These are phyloP conservation scores for Melampsora americana DNA, from an alignment of 1,284 basidiomycete species.

Conservation along the genomic window DNA sequence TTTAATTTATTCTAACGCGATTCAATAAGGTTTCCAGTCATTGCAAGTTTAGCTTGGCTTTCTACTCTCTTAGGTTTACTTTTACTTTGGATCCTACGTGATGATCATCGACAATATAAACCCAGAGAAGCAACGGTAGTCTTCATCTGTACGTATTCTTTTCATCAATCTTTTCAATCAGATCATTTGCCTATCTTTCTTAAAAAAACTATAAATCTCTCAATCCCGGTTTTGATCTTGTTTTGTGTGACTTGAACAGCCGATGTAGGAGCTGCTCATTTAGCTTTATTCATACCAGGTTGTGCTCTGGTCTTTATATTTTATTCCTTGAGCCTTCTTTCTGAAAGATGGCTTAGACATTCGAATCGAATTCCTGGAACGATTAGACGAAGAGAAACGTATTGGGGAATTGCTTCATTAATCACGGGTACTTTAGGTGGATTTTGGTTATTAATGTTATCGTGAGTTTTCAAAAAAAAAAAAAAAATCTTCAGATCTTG, in stretches of 20 bases:
- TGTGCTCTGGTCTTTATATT: background rate
- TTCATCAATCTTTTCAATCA: too few relatives aligned
- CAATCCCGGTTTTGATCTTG: too few relatives aligned
- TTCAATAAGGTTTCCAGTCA: slow-evolving; percentile 9
- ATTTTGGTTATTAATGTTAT: slow-evolving; percentile 1
- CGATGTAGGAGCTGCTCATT: background rate
- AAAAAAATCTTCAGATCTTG: background rate
- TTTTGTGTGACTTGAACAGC: background rate
- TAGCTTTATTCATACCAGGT: background rate
- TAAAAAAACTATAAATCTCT: too few relatives aligned
- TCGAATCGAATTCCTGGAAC: background rate
- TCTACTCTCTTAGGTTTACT: slow-evolving; percentile 15
- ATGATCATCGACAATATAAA: background rate
- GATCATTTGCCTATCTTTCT: too few relatives aligned
- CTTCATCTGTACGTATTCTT: background rate
- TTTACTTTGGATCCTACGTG: slow-evolving; percentile 17
- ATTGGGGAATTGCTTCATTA: slow-evolving; percentile 20
- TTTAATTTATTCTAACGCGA: background rate
- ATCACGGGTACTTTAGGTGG: slow-evolving; percentile 22
- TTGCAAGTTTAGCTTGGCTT: slow-evolving; percentile 1
- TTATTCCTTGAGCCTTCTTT: background rate
- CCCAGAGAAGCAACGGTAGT: background rate
- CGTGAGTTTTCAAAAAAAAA: background rate
- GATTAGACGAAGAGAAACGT: background rate
- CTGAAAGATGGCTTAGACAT: slow-evolving; percentile 6